Base-by-base conservation (phyloP, 148 eudicot genomes). In the Rhododendron williamsianum region DNA sequence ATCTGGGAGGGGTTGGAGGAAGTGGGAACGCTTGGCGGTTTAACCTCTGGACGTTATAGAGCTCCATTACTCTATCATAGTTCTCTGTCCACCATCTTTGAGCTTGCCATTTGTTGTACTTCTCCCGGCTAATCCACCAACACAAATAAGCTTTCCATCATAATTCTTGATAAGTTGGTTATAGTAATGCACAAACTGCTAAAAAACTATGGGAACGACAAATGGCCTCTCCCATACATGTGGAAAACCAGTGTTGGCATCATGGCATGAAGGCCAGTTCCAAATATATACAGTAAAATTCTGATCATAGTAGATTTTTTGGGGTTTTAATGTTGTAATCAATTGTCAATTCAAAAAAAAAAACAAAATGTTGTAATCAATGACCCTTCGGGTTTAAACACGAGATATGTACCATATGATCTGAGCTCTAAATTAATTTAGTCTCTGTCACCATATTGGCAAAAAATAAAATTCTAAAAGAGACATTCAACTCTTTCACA, bases 31-130 rank as follows among this genome's bases (percentile, higher is more conserved):
- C 98, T 84, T 97, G 92, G 76, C 93, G 97, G 88, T 96, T 94
- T 80, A 97, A 89, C 88, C 92, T 93, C 82, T 95, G 95, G 65
- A 97, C 99, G 85, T 97, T 97, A 91, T 97, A 97, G 12, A 97
- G 93, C 82, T 97, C 99, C 93, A 93, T 92, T 79, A 97, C 92
- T 87, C 93, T 95, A 77, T 97, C 99, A 78, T 91, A 92, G 86
- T 97, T 95, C 81, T 97, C 99, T 30, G 98, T 90, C 99, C 99
- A 97, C 99, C 99, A 97, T 56, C 90, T 94, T 84, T 97, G 99
- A 67, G 98, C 98, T 95, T 97, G 98, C 95, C 92, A 94, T 90
- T 97, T 91, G 89, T 94, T 94, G 88, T 93, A 97, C 89, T 84
- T 92, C 77, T 97, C 99, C 85, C 98, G 98, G 91, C 99, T 97